Evolutionary conservation across 805 yeast species (phyloP).

Genomic region (Tetrapisispora taiwanensis): DNA sequence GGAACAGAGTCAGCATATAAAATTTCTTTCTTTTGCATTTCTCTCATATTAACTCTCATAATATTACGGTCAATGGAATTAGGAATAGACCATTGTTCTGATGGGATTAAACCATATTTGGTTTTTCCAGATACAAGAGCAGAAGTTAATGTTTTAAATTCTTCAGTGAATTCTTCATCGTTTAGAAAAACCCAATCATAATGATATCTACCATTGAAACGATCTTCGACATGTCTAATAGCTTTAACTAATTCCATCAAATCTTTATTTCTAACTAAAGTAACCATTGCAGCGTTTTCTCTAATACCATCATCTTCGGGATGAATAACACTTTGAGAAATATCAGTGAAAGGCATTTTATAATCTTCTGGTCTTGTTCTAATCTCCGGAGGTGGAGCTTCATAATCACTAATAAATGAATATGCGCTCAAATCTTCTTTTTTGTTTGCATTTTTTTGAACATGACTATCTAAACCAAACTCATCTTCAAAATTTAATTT

Average conservation of each 20-base stretch:
- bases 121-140: constrained; percentile 49
- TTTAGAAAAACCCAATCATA: constrained; percentile 78
- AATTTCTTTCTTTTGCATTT: constrained; percentile 36
- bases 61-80: constrained; percentile 45
- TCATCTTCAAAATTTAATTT: background rate
- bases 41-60: constrained; percentile 37
- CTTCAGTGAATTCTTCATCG: constrained; percentile 51
- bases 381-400: constrained; percentile 1
- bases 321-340: constrained; percentile 21
- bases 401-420: background rate
- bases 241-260: constrained; percentile 47
- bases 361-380: constrained; percentile 7
- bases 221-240: constrained; percentile 50
- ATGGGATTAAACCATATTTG: constrained; percentile 51
- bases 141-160: constrained; percentile 41
- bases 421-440: background rate
- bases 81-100: constrained; percentile 65
- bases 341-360: constrained; percentile 24
- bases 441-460: background rate
- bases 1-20: constrained; percentile 50
- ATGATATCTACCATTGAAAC: constrained; percentile 51
- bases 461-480: background rate
- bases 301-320: constrained; percentile 28
- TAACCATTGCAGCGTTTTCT: constrained; percentile 57
- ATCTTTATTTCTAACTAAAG: constrained; percentile 62